Base-by-base conservation (phyloP, 2,329 filamentous ascomycete genomes). In the Zasmidium citrigriseum region DNA sequence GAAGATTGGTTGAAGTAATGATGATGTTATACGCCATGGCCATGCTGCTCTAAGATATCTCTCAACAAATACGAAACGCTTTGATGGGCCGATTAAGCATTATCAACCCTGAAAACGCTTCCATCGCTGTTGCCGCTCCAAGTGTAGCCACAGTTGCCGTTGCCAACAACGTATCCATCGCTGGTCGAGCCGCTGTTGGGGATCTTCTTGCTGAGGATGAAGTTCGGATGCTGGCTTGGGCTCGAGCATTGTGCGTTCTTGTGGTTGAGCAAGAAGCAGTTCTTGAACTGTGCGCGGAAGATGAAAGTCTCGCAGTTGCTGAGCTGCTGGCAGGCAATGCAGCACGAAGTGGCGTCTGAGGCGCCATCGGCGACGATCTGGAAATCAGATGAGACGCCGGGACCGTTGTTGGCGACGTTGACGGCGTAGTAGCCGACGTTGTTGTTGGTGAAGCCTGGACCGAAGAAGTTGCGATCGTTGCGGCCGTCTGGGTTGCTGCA, bases 221-320 rank as follows among this genome's bases (percentile, higher is more conserved):
- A 59, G 52, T 59, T 59, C n/a, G 57, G 57, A n/a, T 59, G 57
- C 34, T 51, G 24, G 22, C 25, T 22, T 47, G 54, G 56, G 23
- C 14, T 46, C 44, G 25, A 38, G 48, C 57, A 59, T 12, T 41
- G 55, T 21, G 25, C 47, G 4, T 44, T 29, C 21, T 41, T 29
- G 44, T 59, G 57, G 18, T 38, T 38, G 24, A 59, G 57, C 57
- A 59, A 44, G 57, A 59, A 59, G 57, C 57, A 59, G 52, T 55
- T 59, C 4, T 48, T 25, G 47, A 47, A 52, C 20, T 44, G 21
- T n/a, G 34, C 16, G n/a, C 57, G 46, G 52, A 59, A 59, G 49
- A 59, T 55, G 41, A 52, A 59, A 7, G 46, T 59, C 57, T 59
- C 57, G 57, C 57, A 59, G 10, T 25, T 55, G 10, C 20, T 14